Percentiles rank a stretch among this genome's conserved stretches.
Evolutionary conservation across 2,329 filamentous ascomycete species (phyloP).

Genomic region (Cladosporium sp.): DNA sequence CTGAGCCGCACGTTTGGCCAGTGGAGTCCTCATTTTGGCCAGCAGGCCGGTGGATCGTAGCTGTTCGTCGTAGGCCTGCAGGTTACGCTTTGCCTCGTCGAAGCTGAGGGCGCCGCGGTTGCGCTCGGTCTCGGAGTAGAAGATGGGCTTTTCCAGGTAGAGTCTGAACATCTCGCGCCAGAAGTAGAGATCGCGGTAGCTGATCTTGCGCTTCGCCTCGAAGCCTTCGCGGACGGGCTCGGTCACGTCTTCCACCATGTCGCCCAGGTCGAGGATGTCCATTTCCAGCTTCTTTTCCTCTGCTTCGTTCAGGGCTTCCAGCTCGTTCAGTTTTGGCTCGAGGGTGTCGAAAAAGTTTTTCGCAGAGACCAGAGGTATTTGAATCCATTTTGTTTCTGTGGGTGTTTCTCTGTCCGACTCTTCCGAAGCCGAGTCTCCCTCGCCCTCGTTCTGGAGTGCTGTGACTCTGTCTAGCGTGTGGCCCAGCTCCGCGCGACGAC

Average conservation of each 20-base stretch:
- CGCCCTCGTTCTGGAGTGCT: not conserved
- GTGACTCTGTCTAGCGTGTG: constrained; percentile 18
- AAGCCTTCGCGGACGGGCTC: constrained; percentile 59
- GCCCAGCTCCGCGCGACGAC: constrained; percentile 32
- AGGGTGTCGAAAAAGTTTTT: constrained; percentile 77
- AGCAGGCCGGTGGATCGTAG: constrained; percentile 61
- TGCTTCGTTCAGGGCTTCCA: constrained; percentile 66
- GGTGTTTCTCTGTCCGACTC: constrained; percentile 16
- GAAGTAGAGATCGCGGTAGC: constrained; percentile 60
- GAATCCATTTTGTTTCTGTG: constrained; percentile 49
- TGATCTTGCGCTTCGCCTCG: constrained; percentile 35
- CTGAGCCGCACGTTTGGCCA: constrained; percentile 64
- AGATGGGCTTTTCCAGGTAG: constrained; percentile 76
- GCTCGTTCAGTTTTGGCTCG: constrained; percentile 66
- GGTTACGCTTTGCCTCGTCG: constrained; percentile 63
- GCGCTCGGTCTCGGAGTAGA: constrained; percentile 75
- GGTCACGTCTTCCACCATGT: constrained; percentile 63
- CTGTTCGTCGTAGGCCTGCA: constrained; percentile 71
- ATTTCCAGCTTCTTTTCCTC: constrained; percentile 65
- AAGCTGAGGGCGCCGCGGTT: constrained; percentile 69
- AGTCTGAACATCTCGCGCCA: constrained; percentile 83
- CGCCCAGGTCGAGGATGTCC: constrained; percentile 65
- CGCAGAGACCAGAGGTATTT: constrained; percentile 75
- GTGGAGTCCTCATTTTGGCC: constrained; percentile 63
- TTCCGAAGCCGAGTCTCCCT: not conserved